Evolutionary conservation across 2,329 filamentous ascomycete genomes (phyloP), one percentile per base, ranked within the genome.

Genomic region (Dactylellina leptospora): DNA sequence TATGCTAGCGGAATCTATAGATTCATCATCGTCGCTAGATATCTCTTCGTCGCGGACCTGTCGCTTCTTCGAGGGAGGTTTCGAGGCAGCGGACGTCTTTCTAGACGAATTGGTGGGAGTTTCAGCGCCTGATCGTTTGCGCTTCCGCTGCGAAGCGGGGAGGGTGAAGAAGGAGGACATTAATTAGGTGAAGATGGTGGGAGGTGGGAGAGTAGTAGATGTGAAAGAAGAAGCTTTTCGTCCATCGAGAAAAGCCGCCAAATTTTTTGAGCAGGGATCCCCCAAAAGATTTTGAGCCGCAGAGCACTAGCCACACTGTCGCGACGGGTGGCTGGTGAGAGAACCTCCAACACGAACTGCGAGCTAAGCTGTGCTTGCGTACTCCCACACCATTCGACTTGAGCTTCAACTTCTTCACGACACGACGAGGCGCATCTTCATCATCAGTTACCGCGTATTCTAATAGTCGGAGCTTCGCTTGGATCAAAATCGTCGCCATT

Each of bases 151-250:
- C 54, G 90, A 89, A 40, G 90, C 90, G 4, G 95, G 92, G 38
- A 89, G 83, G 55, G 93, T 96, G 82, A 99, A 99, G 82, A 97
- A 99, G 38, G 93, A 96, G 78, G 93, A 96, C 93, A 96, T 96
- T 23, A n/a, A n/a, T 40, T 5, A 40, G 36, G 48, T 28, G 38
- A 55, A 36, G 50, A 20, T 11, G 40, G 33, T 38, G 4, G n/a
- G n/a, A n/a, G 16, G 25, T 28, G 45, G 8, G 33, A 23, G 30
- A 40, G 28, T 27, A 23, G 36, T 27, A 11, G n/a, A 50, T 44
- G 27, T 28, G 18, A 16, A 40, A 45, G 11, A 60, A 30, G 27
- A 47, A 51, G 45, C 51, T 54, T 44, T 61, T 40, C 48, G 28
- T 64, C 36, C 44, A 8, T 58, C n/a, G n/a, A n/a, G n/a, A n/a